Conservation (phyloP, 2,329 filamentous ascomycete species). For the Truncatella angustata region DNA sequence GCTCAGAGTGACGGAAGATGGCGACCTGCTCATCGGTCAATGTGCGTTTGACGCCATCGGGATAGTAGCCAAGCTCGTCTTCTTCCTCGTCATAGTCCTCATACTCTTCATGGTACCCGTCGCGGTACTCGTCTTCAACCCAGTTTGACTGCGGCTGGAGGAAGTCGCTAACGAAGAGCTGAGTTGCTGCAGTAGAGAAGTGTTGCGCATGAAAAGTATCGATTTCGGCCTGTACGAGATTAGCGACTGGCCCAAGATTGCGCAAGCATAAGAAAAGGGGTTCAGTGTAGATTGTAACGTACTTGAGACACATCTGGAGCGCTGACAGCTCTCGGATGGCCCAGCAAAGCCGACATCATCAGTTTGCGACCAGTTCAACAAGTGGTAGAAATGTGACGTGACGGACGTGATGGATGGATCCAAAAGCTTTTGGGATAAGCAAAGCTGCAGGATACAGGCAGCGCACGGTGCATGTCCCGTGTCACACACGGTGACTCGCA, state of each 20-base stretch:
- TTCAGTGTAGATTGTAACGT: no score
- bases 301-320: slow-evolving; percentile 38
- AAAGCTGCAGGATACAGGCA: not conserved
- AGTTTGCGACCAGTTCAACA: not conserved
- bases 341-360: slow-evolving; percentile 20
- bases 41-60: slow-evolving; percentile 83
- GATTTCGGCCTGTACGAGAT: slow-evolving; percentile 53
- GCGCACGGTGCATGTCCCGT: not conserved
- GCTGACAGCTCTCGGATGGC: slow-evolving; percentile 16
- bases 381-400: not conserved
- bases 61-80: slow-evolving; percentile 77
- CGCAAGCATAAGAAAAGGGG: slow-evolving; percentile 2
- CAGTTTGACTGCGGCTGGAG: slow-evolving; percentile 29
- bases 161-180: slow-evolving; percentile 47
- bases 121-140: no score
- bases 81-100: slow-evolving; percentile 52
- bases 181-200: slow-evolving; percentile 48
- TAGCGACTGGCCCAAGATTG: slow-evolving; percentile 11
- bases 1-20: slow-evolving; percentile 87
- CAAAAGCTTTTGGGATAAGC: not conserved
- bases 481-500: not conserved
- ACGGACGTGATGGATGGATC: not conserved
- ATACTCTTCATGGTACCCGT: slow-evolving; percentile 28
- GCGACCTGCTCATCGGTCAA: slow-evolving; percentile 88
- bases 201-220: slow-evolving; percentile 57